Evolutionary conservation across 106 monocot species (phyloP).

Genomic region (Amphibolis antarctica): DNA sequence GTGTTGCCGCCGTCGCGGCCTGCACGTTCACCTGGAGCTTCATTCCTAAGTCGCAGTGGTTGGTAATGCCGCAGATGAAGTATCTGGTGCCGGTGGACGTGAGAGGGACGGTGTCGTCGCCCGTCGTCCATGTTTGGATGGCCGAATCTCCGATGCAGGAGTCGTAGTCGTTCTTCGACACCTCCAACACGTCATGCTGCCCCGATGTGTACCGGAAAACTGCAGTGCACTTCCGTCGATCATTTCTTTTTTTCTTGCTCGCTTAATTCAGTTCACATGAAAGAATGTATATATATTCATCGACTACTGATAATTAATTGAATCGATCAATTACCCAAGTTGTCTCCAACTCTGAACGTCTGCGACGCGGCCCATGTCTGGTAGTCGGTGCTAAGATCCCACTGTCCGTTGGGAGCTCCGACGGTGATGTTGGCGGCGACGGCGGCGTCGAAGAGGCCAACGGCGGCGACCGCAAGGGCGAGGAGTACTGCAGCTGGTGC

Average conservation of each 20-base stretch:
- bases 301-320: too few species aligned
- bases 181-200: constrained; percentile 14
- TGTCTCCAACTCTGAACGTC: constrained; percentile 13
- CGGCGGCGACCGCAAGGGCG: not conserved
- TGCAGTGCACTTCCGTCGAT: too few species aligned
- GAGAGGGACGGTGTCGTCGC: constrained; percentile 10
- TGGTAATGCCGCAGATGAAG: constrained; percentile 13
- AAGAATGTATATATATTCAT: too few species aligned
- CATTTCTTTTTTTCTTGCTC: too few species aligned
- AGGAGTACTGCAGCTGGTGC: not conserved
- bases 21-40: constrained; percentile 12
- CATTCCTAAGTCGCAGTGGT: constrained; percentile 17
- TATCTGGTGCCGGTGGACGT: constrained; percentile 2
- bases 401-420: constrained; percentile 9
- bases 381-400: constrained; percentile 9
- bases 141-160: constrained; percentile 5
- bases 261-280: too few species aligned
- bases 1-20: not conserved
- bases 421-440: constrained; percentile 7
- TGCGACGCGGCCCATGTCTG: constrained; percentile 4
- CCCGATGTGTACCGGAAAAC: constrained; percentile 8
- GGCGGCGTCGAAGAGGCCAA: not conserved
- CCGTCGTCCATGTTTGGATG: not conserved
- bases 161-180: constrained; percentile 8
- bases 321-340: constrained; percentile 6